Evolutionary conservation across 805 yeast species (phyloP), one percentile per base, ranked within the genome.

Genomic region (Ogataea allantospora): DNA sequence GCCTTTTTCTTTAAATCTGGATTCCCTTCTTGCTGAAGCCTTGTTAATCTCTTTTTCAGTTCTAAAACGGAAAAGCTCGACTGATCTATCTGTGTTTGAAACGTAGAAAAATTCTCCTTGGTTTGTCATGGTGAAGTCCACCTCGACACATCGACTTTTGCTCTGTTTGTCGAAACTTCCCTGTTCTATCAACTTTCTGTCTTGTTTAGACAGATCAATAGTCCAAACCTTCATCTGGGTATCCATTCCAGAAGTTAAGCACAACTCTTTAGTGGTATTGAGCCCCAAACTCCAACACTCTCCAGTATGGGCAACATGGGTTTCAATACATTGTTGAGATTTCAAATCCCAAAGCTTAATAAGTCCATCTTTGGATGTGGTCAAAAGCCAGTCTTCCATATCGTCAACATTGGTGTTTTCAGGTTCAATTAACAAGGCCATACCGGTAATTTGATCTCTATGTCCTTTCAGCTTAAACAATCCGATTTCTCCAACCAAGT

Each of bases 291-390:
- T 68, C 98, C 98, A 93, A 65, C 96, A 87, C 61, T 93, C 98
- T 42, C 91, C 89, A 15, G 84, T 72, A 58, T 88, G 96, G 0
- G 97, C 96, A 44, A 88, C 79, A 58, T 89, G 97, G 1, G 98
- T 89, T 58, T 93, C 99, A 5, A 88, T 68, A 63, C 97, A 87
- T 58, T 88, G 95, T 57, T 85, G 88, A 4, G 93, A 67, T 53
- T 80, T 83, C 50, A 93, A 63, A 55, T 93, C 98, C 99, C 99
- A 93, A 23, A 93, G 63, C 58, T 93, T 93, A 49, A 93, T 71
- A 33, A 88, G 67, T 0, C 98, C 98, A 58, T 93, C 99, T 55
- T 88, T 89, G 2, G 95, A 76, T 0, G 82, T 78, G 48, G 88
- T 78, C 13, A 88, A 49, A 12, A 93, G 63, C 74, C 83, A 88